Evolutionary conservation across 225 moss, liverwort and hornwort genomes (phyloP), one percentile per base, ranked within the genome.

Genomic region (Neckera pumila): DNA sequence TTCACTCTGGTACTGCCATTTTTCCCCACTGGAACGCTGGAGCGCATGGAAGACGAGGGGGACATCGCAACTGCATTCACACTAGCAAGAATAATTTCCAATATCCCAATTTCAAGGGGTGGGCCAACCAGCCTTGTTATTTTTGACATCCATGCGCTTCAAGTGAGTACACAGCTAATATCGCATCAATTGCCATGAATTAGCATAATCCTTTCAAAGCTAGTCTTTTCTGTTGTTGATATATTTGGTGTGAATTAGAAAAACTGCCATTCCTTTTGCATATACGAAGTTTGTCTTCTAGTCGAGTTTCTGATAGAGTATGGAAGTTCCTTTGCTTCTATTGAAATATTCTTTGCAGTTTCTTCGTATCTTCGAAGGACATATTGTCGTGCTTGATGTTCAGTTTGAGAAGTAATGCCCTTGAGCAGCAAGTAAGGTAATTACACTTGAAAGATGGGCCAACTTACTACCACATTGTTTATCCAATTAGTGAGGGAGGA

Each of bases 1-100:
- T n/a, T n/a, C n/a, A n/a, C n/a, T n/a, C n/a, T n/a, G n/a, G n/a
- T n/a, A n/a, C n/a, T n/a, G n/a, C n/a, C n/a, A n/a, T n/a, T n/a
- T n/a, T n/a, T n/a, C n/a, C n/a, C n/a, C n/a, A n/a, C n/a, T n/a
- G n/a, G n/a, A n/a, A n/a, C n/a, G n/a, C n/a, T n/a, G n/a, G n/a
- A n/a, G n/a, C n/a, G n/a, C n/a, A n/a, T n/a, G n/a, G n/a, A n/a
- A n/a, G n/a, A n/a, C n/a, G n/a, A n/a, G n/a, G n/a, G n/a, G n/a
- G n/a, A n/a, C n/a, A n/a, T 99, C 89, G 98, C 98, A 59, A 99
- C 98, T 79, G 98, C 98, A 47, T 99, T 99, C 89, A 97, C 98
- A 0, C 90, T 99, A 7, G 98, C 98, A 51, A 92, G 97, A 85
- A 99, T 99, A 56, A 87, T 99, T 33, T 97, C 97, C 64, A 96